phyloP scores from a whole-genome alignment of 805 yeast genomes.

The Starmerella khaoyaiensis region DNA sequence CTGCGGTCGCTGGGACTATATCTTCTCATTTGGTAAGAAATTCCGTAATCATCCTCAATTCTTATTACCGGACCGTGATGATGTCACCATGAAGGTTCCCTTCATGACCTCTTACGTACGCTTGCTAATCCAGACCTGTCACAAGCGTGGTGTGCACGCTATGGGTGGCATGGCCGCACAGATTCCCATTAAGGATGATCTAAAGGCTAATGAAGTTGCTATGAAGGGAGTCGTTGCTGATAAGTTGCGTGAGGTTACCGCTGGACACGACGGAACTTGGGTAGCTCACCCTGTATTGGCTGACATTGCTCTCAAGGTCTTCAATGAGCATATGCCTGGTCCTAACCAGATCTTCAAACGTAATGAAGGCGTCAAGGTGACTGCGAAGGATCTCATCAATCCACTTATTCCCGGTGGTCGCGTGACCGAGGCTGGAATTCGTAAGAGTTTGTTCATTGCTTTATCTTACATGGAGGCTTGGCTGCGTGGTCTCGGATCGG shows the following conservation, averaged over 20 bases:
- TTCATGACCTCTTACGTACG: slow-evolving; percentile 57
- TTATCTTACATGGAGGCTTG: slow-evolving; percentile 62
- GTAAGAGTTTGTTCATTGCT: slow-evolving; percentile 50
- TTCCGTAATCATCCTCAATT: slow-evolving; percentile 50
- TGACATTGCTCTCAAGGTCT: slow-evolving; percentile 49
- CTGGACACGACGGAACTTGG: slow-evolving; percentile 70
- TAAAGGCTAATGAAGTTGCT: slow-evolving; percentile 46
- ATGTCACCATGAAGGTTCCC: slow-evolving; percentile 56
- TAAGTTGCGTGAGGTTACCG: slow-evolving; percentile 51
- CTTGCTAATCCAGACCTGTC: slow-evolving; percentile 54
- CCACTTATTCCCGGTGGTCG: slow-evolving; percentile 46
- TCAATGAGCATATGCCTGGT: slow-evolving; percentile 63
- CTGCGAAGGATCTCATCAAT: slow-evolving; percentile 48
- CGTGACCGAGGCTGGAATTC: slow-evolving; percentile 53
- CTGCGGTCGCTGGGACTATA: slow-evolving; percentile 71
- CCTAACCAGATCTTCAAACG: slow-evolving; percentile 55
- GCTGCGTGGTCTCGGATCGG: slow-evolving; percentile 60
- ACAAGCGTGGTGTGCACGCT: slow-evolving; percentile 60
- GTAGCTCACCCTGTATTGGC: slow-evolving; percentile 67
- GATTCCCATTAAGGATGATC: slow-evolving; percentile 57
- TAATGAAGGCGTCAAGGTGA: slow-evolving; percentile 37
- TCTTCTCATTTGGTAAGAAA: slow-evolving; percentile 55
- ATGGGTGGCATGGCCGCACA: slow-evolving; percentile 75
- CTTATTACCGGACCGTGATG: slow-evolving; percentile 55
- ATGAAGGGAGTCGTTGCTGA: slow-evolving; percentile 57